Conservation (phyloP, 768 basidiomycete genomes). For the Panus rudis region DNA sequence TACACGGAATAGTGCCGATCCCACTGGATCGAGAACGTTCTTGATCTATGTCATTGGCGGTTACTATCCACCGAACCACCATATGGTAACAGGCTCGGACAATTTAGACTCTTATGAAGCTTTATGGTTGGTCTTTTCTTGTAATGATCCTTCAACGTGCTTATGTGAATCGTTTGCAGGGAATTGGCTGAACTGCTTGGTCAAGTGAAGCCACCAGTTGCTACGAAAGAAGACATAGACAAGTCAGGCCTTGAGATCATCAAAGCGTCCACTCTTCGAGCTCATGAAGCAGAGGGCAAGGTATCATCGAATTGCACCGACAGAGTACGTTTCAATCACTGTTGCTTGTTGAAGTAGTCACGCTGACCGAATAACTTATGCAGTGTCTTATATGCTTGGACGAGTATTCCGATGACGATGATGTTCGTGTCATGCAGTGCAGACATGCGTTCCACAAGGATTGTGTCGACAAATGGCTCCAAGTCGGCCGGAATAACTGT, state of each 20-base stretch:
- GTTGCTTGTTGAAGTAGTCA: neutral
- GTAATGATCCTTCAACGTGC: neutral
- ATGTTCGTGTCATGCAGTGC: constrained; percentile 75
- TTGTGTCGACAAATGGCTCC: constrained; percentile 86
- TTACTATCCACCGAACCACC: constrained; percentile 89
- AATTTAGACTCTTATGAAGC: constrained; percentile 77
- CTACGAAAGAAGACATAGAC: constrained; percentile 77
- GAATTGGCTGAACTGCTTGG: constrained; percentile 81
- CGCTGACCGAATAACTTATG: neutral
- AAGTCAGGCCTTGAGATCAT: constrained; percentile 77
- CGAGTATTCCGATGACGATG: constrained; percentile 74
- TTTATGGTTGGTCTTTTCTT: constrained; percentile 44
- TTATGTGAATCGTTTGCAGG: constrained; percentile 28
- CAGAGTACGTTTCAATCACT: constrained; percentile 41
- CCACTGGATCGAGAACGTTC: constrained; percentile 58
- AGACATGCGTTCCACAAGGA: constrained; percentile 84
- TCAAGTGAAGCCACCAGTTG: constrained; percentile 77
- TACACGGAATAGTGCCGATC: constrained; percentile 13
- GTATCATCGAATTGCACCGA: constrained; percentile 77
- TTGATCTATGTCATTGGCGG: constrained; percentile 89
- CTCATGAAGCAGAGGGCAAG: constrained; percentile 54
- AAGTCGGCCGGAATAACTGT: constrained; percentile 79
- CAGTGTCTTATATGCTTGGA: constrained; percentile 85
- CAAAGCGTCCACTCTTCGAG: constrained; percentile 33
- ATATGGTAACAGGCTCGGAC: constrained; percentile 73